Evolutionary conservation across 2,329 filamentous ascomycete species (phyloP).

Genomic region (Aspergillus sp.): DNA sequence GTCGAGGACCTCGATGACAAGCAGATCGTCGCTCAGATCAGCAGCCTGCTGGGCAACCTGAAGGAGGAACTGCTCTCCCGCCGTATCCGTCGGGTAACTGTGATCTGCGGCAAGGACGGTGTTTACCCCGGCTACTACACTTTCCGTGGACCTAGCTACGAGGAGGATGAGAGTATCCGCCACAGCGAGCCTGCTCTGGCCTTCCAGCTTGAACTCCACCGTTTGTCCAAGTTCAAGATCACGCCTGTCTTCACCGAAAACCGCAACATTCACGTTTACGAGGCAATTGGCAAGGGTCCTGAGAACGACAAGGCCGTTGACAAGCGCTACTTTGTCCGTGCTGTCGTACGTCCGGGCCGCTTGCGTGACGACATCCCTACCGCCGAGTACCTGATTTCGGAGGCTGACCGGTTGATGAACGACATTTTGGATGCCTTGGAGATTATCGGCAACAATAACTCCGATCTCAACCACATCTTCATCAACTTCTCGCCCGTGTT

Average conservation of each 20-base stretch:
- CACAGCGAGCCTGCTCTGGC: slow-evolving; percentile 93
- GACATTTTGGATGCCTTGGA: slow-evolving; percentile 96
- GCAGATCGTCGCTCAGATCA: slow-evolving; percentile 70
- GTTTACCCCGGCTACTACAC: slow-evolving; percentile 97
- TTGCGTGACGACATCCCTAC: slow-evolving; percentile 96
- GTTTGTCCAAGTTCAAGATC: slow-evolving; percentile 94
- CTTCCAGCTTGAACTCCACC: slow-evolving; percentile 94
- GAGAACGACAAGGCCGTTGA: slow-evolving; percentile 65
- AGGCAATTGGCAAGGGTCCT: slow-evolving; percentile 87
- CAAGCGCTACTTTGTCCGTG: slow-evolving; percentile 97
- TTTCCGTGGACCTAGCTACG: slow-evolving; percentile 85
- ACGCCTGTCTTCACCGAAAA: slow-evolving; percentile 98
- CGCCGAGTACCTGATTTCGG: slow-evolving; percentile 96
- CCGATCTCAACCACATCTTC: slow-evolving; percentile 99
- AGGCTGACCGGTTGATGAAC: slow-evolving; percentile 92
- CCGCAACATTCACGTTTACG: slow-evolving; percentile 98
- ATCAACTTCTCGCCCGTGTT: slow-evolving; percentile 99
- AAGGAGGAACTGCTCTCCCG: slow-evolving; percentile 77
- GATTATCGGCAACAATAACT: slow-evolving; percentile 98
- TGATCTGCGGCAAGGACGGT: slow-evolving; percentile 93
- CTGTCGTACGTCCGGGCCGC: slow-evolving; percentile 86
- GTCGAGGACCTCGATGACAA: slow-evolving; percentile 75
- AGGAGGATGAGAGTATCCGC: slow-evolving; percentile 91
- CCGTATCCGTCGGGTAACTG: slow-evolving; percentile 81
- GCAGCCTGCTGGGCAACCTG: slow-evolving; percentile 67